These are phyloP conservation scores for Trypanosoma mega DNA, from an alignment of 208 protist genomes.

Conservation along the genomic window DNA sequence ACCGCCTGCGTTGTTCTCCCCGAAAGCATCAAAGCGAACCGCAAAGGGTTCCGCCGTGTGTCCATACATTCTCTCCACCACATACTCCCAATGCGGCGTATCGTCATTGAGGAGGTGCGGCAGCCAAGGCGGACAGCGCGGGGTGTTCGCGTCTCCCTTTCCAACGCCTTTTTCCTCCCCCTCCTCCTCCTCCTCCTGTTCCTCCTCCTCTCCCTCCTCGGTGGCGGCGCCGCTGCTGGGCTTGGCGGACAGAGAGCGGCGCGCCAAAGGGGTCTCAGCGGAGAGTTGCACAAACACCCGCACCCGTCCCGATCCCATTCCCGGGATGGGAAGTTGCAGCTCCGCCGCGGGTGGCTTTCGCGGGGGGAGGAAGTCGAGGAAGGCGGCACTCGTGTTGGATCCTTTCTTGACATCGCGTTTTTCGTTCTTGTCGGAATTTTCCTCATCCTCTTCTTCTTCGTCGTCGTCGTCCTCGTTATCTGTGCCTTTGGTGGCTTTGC, in stretches of 20 bases:
- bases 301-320: neutral
- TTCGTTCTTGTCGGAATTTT: conserved; percentile 2
- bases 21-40: too few relatives aligned
- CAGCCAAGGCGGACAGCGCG: conserved; percentile 61
- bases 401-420: conserved; percentile 16
- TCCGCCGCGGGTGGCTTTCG: neutral
- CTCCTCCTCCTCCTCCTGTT: conserved; percentile 26
- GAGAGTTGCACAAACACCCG: conserved; percentile 24
- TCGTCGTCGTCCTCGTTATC: conserved; percentile 3
- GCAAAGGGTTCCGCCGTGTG: conserved; percentile 54
- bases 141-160: conserved; percentile 1
- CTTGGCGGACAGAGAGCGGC: too few relatives aligned
- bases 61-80: conserved; percentile 67
- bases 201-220: conserved; percentile 8
- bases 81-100: conserved; percentile 44
- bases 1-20: neutral
- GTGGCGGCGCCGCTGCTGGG: too few relatives aligned
- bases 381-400: neutral
- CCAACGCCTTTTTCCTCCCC: conserved; percentile 28
- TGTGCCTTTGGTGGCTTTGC: conserved; percentile 2
- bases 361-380: too few relatives aligned
- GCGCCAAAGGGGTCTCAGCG: conserved; percentile 12
- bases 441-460: neutral
- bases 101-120: conserved; percentile 65
- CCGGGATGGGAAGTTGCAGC: neutral